phyloP scores from a whole-genome alignment of 257 asterid species.

The Solanum dulcamara region DNA sequence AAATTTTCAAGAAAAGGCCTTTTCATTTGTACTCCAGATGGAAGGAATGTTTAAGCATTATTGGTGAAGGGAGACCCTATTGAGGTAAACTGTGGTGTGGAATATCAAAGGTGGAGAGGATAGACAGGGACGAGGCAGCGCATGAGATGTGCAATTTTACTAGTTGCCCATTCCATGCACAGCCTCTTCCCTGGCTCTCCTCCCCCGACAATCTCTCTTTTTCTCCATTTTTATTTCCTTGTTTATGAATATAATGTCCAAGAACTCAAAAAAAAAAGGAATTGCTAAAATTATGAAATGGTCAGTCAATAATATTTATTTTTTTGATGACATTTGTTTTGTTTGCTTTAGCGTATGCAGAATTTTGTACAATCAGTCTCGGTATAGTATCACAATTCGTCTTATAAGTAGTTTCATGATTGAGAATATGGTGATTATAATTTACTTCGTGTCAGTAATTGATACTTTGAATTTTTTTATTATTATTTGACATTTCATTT shows the following conservation, averaged over 20 bases:
- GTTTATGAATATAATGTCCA: background rate
- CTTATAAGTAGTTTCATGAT: background rate
- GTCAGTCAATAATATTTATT: background rate
- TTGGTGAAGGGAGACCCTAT: background rate
- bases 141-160: constrained; percentile 33
- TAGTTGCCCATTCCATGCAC: constrained; percentile 56
- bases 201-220: background rate
- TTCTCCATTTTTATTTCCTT: background rate
- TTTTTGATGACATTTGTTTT: background rate
- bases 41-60: background rate
- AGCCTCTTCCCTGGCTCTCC: constrained; percentile 95
- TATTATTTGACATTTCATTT: background rate
- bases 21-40: background rate
- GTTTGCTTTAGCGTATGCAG: background rate
- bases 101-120: background rate
- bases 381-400: background rate
- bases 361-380: background rate
- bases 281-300: background rate
- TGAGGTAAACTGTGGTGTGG: background rate
- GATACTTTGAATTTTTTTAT: background rate
- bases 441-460: background rate
- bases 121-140: constrained; percentile 76
- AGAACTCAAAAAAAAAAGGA: background rate
- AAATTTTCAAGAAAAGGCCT: background rate
- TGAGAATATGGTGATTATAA: background rate